phyloP scores from a whole-genome alignment of 441 rosid genomes.

The Syzygium malaccense region DNA sequence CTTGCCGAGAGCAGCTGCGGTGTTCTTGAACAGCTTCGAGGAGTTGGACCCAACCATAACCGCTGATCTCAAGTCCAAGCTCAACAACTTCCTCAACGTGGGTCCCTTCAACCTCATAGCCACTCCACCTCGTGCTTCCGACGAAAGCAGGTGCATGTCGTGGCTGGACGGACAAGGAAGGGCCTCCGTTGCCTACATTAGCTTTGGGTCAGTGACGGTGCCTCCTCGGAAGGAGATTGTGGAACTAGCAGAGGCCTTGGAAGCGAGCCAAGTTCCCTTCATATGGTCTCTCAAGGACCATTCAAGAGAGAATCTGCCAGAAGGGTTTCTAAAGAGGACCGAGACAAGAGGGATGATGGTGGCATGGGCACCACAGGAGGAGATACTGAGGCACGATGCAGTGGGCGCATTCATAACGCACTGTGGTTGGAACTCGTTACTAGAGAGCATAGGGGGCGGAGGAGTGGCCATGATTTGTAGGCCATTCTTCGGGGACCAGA shows the following conservation, averaged over 20 bases:
- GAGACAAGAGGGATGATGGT: background rate
- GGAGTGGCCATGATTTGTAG: constrained; percentile 4
- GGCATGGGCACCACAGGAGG: constrained; percentile 10
- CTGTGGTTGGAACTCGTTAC: constrained; percentile 11
- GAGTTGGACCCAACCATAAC: constrained; percentile 38
- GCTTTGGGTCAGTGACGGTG: background rate
- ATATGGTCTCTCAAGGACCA: constrained; percentile 1
- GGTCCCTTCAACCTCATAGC: constrained; percentile 37
- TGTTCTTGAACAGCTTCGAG: constrained; percentile 48
- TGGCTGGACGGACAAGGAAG: background rate
- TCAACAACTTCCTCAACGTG: constrained; percentile 29
- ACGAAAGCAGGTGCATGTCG: background rate
- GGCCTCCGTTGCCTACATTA: constrained; percentile 3
- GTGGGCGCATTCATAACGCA: constrained; percentile 9
- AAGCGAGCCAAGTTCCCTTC: background rate
- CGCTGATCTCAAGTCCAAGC: constrained; percentile 26
- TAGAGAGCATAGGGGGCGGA: constrained; percentile 6
- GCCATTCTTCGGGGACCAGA: constrained; percentile 13
- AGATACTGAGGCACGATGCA: constrained; percentile 1
- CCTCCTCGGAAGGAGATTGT: background rate
- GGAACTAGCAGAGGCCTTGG: background rate
- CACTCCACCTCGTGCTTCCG: background rate
- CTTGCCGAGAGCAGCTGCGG: constrained; percentile 41
- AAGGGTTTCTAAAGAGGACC: background rate
- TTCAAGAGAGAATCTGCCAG: background rate